Base-by-base conservation (phyloP, 176 grass and related monocot genomes). In the Typha latifolia region DNA sequence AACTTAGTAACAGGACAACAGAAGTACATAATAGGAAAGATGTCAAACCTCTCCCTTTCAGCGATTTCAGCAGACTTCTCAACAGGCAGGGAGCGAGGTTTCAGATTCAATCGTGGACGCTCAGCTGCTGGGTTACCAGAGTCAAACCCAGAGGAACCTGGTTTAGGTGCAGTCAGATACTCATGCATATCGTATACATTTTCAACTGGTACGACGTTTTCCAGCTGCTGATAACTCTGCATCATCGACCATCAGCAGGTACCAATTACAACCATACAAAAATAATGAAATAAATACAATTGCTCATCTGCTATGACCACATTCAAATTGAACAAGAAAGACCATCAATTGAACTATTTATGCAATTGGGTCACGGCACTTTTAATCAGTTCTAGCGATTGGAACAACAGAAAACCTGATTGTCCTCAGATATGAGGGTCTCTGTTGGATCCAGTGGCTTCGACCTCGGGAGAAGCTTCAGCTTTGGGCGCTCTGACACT, bases 401-500 rank as follows among this genome's bases (percentile, higher is more conserved):
- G 23, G 27, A 19, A 12, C 49, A 15, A 16, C 74, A 64, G 48
- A 51, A n/a, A 63, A 89, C 89, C 89, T 81, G 86, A 59, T 90
- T 94, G 23, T 85, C 89, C 79, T 83, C 86, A 72, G 72, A 70
- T 63, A 62, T 80, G 48, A 48, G 62, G 51, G 27, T 66, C 43
- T 86, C 85, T 34, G 76, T 52, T 31, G 70, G 47, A 53, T 94
- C 95, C 13, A 87, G 7, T 56, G 89, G 84, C 69, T 81, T 93
- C 31, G 81, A 81, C 32, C 95, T 81, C 49, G 95, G 95, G 47
- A 99, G 82, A 47, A 99, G 81, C 62, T 85, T 99, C 71, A 90
- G 72, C 81, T 78, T 91, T 15, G 89, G 95, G 62, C 86, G 85
- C 55, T 87, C 89, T 4, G 70, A 64, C 23, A 69, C 67, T 26